These are phyloP conservation scores for Daucus carota DNA, from an alignment of 129 eudicot genomes.

Conservation along the genomic window DH1_v3.0 NC_030385.2:28770001-28770500, in stretches of 20 bases:
- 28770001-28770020: conserved; percentile 81
- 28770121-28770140: neutral
- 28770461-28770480: neutral
- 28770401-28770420: neutral
- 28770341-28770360: conserved; percentile 75
- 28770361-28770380: conserved; percentile 69
- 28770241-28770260: neutral
- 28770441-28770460: neutral
- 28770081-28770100: neutral
- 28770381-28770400: conserved; percentile 98
- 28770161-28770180: neutral
- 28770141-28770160: neutral
- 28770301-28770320: conserved; percentile 87
- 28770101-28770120: neutral
- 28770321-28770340: conserved; percentile 91
- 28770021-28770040: conserved; percentile 91
- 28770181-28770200: neutral
- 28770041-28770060: conserved; percentile 98
- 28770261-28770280: conserved; percentile 21
- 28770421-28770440: neutral
- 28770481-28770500: too few relatives aligned
- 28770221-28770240: neutral
- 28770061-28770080: conserved; percentile 59
- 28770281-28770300: conserved; percentile 99
- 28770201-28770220: neutral